phyloP scores from a whole-genome alignment of 768 basidiomycete genomes.

The Lepiota venenata region DNA sequence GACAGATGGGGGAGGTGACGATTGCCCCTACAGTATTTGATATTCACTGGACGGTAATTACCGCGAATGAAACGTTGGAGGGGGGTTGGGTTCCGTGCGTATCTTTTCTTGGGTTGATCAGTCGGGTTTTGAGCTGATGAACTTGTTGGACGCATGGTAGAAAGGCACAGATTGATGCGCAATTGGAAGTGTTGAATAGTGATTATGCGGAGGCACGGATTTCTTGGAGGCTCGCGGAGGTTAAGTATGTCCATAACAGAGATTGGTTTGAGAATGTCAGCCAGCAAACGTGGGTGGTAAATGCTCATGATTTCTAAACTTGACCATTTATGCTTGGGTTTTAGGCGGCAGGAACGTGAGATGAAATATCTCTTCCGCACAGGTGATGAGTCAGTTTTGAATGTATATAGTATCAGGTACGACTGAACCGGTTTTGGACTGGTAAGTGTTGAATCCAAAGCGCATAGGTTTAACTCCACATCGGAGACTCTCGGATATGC shows the following conservation, averaged over 20 bases:
- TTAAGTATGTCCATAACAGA: slow-evolving; percentile 34
- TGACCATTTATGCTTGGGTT: slow-evolving; percentile 1
- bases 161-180: slow-evolving; percentile 30
- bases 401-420: slow-evolving; percentile 35
- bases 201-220: slow-evolving; percentile 34
- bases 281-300: slow-evolving; percentile 20
- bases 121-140: background rate
- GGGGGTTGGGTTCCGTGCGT: slow-evolving; percentile 40
- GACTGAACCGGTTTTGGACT: background rate
- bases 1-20: background rate
- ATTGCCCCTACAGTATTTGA: slow-evolving; percentile 18
- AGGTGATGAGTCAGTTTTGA: slow-evolving; percentile 33
- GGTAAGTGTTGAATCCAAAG: slow-evolving; percentile 10
- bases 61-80: slow-evolving; percentile 24
- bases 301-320: background rate
- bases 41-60: slow-evolving; percentile 30
- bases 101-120: background rate
- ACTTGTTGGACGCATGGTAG: slow-evolving; percentile 18
- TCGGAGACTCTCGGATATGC: slow-evolving; percentile 40
- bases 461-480: slow-evolving; percentile 19
- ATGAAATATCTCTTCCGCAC: slow-evolving; percentile 36
- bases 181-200: slow-evolving; percentile 39
- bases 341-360: slow-evolving; percentile 25
- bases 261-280: slow-evolving; percentile 40
- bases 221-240: slow-evolving; percentile 30